Evolutionary conservation across 2,329 filamentous ascomycete genomes (phyloP).

Genomic region (Fusarium sp.): DNA sequence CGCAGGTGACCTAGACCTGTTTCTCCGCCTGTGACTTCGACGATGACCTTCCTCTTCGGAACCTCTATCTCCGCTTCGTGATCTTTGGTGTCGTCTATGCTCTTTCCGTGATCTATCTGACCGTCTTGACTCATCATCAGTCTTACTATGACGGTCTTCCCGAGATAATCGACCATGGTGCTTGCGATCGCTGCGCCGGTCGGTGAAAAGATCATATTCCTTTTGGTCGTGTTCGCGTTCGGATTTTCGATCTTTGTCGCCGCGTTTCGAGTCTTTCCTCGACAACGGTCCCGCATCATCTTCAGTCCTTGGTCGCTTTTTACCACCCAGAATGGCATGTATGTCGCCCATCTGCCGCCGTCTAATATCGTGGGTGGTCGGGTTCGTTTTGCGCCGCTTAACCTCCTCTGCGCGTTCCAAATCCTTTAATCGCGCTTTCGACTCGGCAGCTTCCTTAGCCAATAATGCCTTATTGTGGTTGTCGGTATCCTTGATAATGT

Average conservation of each 20-base stretch:
- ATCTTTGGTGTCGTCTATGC: conserved; percentile 37
- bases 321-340: conserved; percentile 68
- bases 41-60: conserved; percentile 32
- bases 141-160: conserved; percentile 37
- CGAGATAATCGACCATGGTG: conserved; percentile 48
- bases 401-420: conserved; percentile 66
- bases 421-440: conserved; percentile 76
- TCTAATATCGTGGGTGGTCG: conserved; percentile 66
- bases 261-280: conserved; percentile 33
- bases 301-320: conserved; percentile 53
- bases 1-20: conserved; percentile 49
- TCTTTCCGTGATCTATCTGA: conserved; percentile 34
- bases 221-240: conserved; percentile 20
- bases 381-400: conserved; percentile 61
- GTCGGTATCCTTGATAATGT: conserved; percentile 90
- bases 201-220: conserved; percentile 42
- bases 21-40: conserved; percentile 37
- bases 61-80: conserved; percentile 32
- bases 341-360: conserved; percentile 73
- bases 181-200: conserved; percentile 36
- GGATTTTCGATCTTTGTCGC: conserved; percentile 12
- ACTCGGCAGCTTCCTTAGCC: conserved; percentile 87
- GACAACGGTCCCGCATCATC: conserved; percentile 42
- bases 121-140: conserved; percentile 29
- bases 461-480: conserved; percentile 89